These are phyloP conservation scores for Suillus plorans DNA, from an alignment of 768 basidiomycete species.

Conservation along the genomic window DNA sequence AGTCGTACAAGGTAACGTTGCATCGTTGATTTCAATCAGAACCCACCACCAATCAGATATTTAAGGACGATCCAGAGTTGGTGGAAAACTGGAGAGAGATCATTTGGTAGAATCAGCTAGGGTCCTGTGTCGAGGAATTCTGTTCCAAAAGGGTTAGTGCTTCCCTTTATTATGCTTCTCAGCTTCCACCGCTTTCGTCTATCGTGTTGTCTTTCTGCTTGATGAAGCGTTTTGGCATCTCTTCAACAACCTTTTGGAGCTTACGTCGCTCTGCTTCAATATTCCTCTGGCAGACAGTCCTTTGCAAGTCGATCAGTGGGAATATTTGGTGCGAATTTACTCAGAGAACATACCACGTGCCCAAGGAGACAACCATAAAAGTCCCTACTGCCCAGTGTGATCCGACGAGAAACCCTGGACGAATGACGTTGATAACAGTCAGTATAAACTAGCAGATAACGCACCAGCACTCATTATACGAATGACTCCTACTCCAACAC, in stretches of 20 bases:
- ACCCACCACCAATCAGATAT: background rate
- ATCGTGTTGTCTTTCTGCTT: conserved; percentile 37
- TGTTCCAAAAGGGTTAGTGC: background rate
- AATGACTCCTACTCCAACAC: conserved; percentile 73
- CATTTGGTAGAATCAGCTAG: conserved; percentile 47
- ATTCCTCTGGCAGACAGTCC: conserved; percentile 65
- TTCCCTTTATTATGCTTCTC: conserved; percentile 1
- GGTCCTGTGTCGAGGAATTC: background rate
- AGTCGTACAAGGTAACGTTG: conserved; percentile 55
- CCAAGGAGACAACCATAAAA: conserved; percentile 64
- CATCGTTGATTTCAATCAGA: background rate
- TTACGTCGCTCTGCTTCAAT: conserved; percentile 52
- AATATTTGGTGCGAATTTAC: background rate
- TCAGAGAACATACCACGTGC: conserved; percentile 58
- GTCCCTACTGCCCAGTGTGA: conserved; percentile 81
- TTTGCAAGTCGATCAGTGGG: conserved; percentile 24
- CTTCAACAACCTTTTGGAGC: conserved; percentile 57
- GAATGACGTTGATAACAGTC: conserved; percentile 8
- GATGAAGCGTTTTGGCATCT: conserved; percentile 54
- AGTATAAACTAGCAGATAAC: conserved; percentile 23
- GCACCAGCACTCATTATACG: conserved; percentile 64
- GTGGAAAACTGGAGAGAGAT: conserved; percentile 78
- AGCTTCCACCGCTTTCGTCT: conserved; percentile 9
- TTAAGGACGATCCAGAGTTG: conserved; percentile 61
- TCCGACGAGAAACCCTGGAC: conserved; percentile 59